phyloP scores from a whole-genome alignment of 2,329 filamentous ascomycete species.

The Blastomyces parvus region DNA sequence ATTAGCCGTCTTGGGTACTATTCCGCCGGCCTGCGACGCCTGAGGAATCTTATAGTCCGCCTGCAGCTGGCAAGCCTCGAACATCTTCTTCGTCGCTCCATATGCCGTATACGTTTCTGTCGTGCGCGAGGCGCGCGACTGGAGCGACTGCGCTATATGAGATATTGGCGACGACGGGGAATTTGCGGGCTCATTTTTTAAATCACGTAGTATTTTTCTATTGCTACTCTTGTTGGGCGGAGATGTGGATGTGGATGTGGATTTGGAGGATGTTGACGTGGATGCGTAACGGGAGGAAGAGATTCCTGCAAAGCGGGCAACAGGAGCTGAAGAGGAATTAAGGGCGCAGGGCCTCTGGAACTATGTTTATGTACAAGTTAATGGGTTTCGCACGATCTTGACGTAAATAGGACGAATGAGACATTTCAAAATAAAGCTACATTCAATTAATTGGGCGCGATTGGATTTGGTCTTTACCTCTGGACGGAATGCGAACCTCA shows the following conservation, averaged over 20 bases:
- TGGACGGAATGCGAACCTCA: not conserved
- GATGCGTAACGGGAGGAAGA: not conserved
- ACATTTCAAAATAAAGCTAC: not conserved
- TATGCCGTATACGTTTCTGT: constrained; percentile 69
- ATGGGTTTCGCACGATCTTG: not conserved
- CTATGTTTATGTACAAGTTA: not conserved
- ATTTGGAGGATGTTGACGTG: constrained; percentile 2
- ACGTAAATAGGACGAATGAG: not conserved
- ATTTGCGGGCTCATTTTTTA: constrained; percentile 5
- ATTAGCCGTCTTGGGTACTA: constrained; percentile 60
- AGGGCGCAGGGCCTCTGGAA: not conserved
- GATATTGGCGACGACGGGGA: constrained; percentile 16
- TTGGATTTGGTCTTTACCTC: not conserved
- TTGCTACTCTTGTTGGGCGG: not conserved
- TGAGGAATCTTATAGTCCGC: constrained; percentile 70
- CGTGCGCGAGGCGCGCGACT: constrained; percentile 29
- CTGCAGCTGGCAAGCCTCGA: constrained; percentile 61
- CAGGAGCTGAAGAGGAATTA: not conserved
- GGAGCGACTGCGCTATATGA: constrained; percentile 25
- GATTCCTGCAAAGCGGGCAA: not conserved
- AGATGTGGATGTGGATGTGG: constrained; percentile 8
- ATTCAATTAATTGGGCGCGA: not conserved
- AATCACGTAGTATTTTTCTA: constrained; percentile 6
- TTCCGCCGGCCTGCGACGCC: constrained; percentile 53
- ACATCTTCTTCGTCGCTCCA: constrained; percentile 66